phyloP scores from a whole-genome alignment of 1,284 basidiomycete genomes.

The Neotropicomus parvogracilis region DNA sequence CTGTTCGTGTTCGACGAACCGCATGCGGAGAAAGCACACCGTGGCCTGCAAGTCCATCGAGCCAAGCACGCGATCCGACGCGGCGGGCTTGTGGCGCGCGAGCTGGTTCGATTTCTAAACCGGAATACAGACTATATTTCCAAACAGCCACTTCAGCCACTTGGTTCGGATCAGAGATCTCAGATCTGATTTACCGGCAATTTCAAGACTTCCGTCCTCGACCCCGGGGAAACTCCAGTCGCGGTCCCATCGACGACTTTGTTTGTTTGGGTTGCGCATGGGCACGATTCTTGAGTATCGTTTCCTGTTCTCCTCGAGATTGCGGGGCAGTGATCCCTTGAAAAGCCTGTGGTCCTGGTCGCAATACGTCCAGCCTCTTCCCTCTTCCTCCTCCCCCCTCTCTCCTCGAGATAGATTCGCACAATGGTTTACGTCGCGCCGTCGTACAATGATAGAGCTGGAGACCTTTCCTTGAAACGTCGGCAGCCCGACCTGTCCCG shows the following conservation, averaged over 20 bases:
- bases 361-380: not conserved
- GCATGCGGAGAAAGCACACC: too few relatives aligned
- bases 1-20: too few relatives aligned
- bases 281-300: not conserved
- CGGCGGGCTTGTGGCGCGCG: not conserved
- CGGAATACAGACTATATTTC: not conserved
- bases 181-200: slow-evolving; percentile 2
- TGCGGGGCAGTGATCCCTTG: slow-evolving; percentile 9
- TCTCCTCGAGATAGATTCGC: not conserved
- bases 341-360: slow-evolving; percentile 13
- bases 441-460: slow-evolving; percentile 13
- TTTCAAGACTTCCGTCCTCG: too few relatives aligned
- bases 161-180: not conserved
- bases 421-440: slow-evolving; percentile 29
- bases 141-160: not conserved
- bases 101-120: slow-evolving; percentile 19
- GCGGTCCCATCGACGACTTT: too few relatives aligned
- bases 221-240: too few relatives aligned
- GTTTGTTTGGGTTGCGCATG: too few relatives aligned
- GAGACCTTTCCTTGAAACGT: slow-evolving; percentile 19
- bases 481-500: slow-evolving; percentile 31
- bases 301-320: not conserved
- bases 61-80: not conserved
- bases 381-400: not conserved
- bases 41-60: not conserved